Conservation (phyloP, 2,329 filamentous ascomycete species). For the Dactylellina parvicollis region DNA sequence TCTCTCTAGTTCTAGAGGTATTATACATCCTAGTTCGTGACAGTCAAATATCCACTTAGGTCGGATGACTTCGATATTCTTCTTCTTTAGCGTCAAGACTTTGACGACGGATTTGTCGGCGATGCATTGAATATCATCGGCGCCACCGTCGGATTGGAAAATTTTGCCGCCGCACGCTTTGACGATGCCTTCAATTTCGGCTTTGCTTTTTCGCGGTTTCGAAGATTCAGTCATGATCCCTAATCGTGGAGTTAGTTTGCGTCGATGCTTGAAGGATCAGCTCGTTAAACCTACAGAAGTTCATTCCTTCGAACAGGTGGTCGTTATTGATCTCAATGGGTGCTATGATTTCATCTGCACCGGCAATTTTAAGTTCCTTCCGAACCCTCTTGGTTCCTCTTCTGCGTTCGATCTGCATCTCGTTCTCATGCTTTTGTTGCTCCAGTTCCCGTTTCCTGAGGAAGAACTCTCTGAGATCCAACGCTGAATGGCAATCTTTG, state of each 20-base stretch:
- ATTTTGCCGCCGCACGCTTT: slow-evolving; percentile 84
- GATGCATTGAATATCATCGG: slow-evolving; percentile 74
- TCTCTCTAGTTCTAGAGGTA: slow-evolving; percentile 69
- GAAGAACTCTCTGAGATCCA: slow-evolving; percentile 81
- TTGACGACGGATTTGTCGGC: slow-evolving; percentile 82
- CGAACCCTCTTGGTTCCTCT: slow-evolving; percentile 73
- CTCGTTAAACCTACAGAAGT: slow-evolving; percentile 54
- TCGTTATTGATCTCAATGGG: slow-evolving; percentile 63
- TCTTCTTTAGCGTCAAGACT: slow-evolving; percentile 78
- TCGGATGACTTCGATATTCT: slow-evolving; percentile 76
- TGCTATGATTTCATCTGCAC: slow-evolving; percentile 66
- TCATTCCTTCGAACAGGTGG: slow-evolving; percentile 54
- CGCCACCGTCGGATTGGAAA: slow-evolving; percentile 75
- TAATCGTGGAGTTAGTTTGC: slow-evolving; percentile 56
- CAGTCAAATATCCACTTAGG: slow-evolving; percentile 88
- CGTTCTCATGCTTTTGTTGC: slow-evolving; percentile 75
- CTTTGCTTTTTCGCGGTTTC: slow-evolving; percentile 78
- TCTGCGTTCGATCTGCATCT: slow-evolving; percentile 78
- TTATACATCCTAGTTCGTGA: slow-evolving; percentile 69
- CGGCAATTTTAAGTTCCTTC: slow-evolving; percentile 75
- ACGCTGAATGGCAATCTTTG: slow-evolving; percentile 80
- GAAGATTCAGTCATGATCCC: slow-evolving; percentile 78
- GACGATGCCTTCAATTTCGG: slow-evolving; percentile 80
- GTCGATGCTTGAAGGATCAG: not conserved
- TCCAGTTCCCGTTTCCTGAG: slow-evolving; percentile 74